Percentiles rank a stretch among this genome's conserved stretches.
These are phyloP conservation scores for Cryptosporidium muris DNA, from an alignment of 169 alveolate species.

Conservation along the genomic window DNA sequence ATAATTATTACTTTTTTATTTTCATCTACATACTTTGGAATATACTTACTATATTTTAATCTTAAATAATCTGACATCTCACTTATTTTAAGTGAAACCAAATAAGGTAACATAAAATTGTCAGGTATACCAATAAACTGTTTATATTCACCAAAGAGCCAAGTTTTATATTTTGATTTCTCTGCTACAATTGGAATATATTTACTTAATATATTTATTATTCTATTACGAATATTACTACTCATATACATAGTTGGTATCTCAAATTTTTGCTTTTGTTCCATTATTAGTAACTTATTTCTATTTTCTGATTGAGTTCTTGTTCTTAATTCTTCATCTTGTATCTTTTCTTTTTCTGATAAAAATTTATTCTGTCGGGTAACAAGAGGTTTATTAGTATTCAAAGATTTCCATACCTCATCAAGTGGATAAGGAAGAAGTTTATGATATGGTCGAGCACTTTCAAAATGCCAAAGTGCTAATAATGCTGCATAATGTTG, in stretches of 20 bases:
- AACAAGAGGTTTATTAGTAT: slow-evolving; percentile 29
- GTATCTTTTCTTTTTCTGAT: slow-evolving; percentile 38
- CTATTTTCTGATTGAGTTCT: slow-evolving; percentile 6
- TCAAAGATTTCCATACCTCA: slow-evolving; percentile 61
- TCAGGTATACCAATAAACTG: slow-evolving; percentile 30
- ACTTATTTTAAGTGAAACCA: slow-evolving; percentile 17
- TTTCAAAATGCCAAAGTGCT: slow-evolving; percentile 21
- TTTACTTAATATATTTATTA: slow-evolving; percentile 16
- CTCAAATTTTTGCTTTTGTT: slow-evolving; percentile 42
- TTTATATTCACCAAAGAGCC: slow-evolving; percentile 35
- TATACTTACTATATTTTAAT: background rate
- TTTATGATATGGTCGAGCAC: slow-evolving; percentile 45
- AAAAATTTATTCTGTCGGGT: slow-evolving; percentile 34
- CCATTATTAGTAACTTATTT: slow-evolving; percentile 20
- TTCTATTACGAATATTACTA: slow-evolving; percentile 19
- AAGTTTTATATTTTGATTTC: slow-evolving; percentile 26
- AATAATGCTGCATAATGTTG: slow-evolving; percentile 57
- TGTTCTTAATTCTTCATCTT: background rate
- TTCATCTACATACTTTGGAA: background rate
- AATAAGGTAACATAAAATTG: slow-evolving; percentile 21
- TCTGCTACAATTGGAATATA: slow-evolving; percentile 48
- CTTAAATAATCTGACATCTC: background rate
- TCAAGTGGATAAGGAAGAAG: slow-evolving; percentile 53
- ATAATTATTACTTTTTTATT: slow-evolving; percentile 4
- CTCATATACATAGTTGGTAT: slow-evolving; percentile 63